phyloP scores from a whole-genome alignment of 164 flowering plant genomes.

The Echeveria elegans region DNA sequence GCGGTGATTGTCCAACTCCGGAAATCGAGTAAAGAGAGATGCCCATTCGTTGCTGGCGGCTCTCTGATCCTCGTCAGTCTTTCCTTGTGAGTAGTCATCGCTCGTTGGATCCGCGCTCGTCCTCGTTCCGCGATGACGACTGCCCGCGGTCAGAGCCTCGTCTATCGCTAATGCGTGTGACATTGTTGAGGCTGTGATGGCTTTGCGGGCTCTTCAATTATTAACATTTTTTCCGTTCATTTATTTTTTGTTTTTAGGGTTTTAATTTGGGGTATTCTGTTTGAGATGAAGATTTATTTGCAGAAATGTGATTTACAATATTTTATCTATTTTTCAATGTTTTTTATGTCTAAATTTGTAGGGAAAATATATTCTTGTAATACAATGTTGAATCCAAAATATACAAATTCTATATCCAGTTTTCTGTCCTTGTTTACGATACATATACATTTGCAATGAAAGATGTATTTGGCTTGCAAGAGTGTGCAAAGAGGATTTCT shows the following conservation, averaged over 20 bases:
- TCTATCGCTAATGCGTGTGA: not conserved
- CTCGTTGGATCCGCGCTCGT: not conserved
- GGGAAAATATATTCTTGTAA: too few relatives aligned
- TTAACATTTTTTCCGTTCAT: too few relatives aligned
- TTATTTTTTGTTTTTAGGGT: not conserved
- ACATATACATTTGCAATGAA: too few relatives aligned
- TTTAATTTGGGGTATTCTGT: not conserved
- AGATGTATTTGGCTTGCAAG: too few relatives aligned
- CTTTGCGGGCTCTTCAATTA: not conserved
- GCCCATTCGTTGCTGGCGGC: constrained; percentile 8
- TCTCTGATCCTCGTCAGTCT: not conserved
- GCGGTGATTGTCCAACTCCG: not conserved
- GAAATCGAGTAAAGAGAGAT: not conserved
- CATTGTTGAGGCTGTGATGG: constrained; percentile 3
- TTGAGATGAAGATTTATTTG: too few relatives aligned
- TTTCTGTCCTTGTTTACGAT: too few relatives aligned
- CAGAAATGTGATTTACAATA: too few relatives aligned
- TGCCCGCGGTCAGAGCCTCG: constrained; percentile 8
- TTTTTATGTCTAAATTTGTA: too few relatives aligned
- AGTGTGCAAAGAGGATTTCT: too few relatives aligned
- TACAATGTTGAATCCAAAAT: too few relatives aligned
- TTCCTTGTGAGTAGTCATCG: not conserved
- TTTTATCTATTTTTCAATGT: too few relatives aligned
- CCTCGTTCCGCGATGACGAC: not conserved
- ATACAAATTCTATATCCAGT: too few relatives aligned